Evolutionary conservation across 441 rosid genomes (phyloP).

Genomic region (Pelargonium cotyledonis): DNA sequence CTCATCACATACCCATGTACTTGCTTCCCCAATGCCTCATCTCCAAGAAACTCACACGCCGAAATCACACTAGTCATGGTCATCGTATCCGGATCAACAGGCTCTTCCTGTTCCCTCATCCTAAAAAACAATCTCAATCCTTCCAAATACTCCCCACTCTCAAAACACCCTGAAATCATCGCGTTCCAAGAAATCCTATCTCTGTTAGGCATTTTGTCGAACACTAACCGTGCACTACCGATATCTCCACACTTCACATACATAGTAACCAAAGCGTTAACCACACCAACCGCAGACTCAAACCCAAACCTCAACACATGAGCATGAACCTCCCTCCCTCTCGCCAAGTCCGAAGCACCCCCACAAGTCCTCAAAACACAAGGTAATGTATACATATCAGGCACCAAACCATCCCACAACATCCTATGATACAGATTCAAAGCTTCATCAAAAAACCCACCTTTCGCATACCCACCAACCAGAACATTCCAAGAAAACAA

Average conservation of each 20-base stretch:
- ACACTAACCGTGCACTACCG: constrained; percentile 40
- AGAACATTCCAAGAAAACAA: constrained; percentile 85
- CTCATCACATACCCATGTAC: constrained; percentile 56
- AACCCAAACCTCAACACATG: constrained; percentile 69
- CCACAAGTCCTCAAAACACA: constrained; percentile 87
- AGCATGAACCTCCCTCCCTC: constrained; percentile 77
- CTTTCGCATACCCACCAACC: constrained; percentile 81
- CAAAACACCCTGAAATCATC: constrained; percentile 63
- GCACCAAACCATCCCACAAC: constrained; percentile 72
- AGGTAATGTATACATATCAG: constrained; percentile 85
- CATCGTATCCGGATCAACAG: constrained; percentile 70
- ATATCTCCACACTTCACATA: constrained; percentile 67
- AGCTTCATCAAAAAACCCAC: constrained; percentile 76
- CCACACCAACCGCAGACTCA: constrained; percentile 60
- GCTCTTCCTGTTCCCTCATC: constrained; percentile 46
- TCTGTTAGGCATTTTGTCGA: constrained; percentile 54
- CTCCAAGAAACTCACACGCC: constrained; percentile 60
- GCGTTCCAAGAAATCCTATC: constrained; percentile 86
- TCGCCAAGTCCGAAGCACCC: constrained; percentile 51
- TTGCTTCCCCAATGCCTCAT: constrained; percentile 54
- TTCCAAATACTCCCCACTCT: constrained; percentile 50
- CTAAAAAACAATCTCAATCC: constrained; percentile 55
- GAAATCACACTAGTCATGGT: constrained; percentile 82
- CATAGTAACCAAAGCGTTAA: constrained; percentile 79
- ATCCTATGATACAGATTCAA: constrained; percentile 79